Percentiles rank a stretch among this genome's conserved stretches.
phyloP scores from a whole-genome alignment of 2,329 filamentous ascomycete genomes.

The Xylaria sp. region DNA sequence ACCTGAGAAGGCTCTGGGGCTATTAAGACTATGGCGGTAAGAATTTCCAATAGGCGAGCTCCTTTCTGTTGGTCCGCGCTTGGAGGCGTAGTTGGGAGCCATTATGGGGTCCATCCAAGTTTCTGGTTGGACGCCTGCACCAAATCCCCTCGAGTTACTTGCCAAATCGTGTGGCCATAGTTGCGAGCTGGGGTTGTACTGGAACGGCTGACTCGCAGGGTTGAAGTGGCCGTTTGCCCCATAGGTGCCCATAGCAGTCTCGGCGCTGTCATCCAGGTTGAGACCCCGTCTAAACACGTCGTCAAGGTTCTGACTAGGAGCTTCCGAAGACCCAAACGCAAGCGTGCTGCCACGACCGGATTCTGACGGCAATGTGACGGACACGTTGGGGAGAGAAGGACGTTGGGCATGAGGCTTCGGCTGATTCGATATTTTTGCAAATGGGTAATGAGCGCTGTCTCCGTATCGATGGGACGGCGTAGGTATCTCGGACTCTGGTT shows the following conservation, averaged over 20 bases:
- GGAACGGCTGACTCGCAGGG: slow-evolving; percentile 42
- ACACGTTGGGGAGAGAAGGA: slow-evolving; percentile 25
- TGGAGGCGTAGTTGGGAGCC: slow-evolving; percentile 29
- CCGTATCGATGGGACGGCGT: slow-evolving; percentile 21
- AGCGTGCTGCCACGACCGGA: slow-evolving; percentile 18
- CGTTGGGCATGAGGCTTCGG: slow-evolving; percentile 24
- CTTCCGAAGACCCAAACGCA: slow-evolving; percentile 33
- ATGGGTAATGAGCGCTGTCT: slow-evolving; percentile 21
- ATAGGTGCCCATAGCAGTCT: slow-evolving; percentile 20
- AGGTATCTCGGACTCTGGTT: slow-evolving; percentile 23
- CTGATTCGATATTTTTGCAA: slow-evolving; percentile 19
- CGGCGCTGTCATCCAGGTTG: slow-evolving; percentile 38
- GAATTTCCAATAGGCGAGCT: slow-evolving; percentile 40
- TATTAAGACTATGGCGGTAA: slow-evolving; percentile 37
- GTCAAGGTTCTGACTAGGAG: slow-evolving; percentile 42
- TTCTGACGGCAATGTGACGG: slow-evolving; percentile 25
- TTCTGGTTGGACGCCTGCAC: slow-evolving; percentile 37
- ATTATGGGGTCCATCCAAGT: slow-evolving; percentile 37
- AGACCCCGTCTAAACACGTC: slow-evolving; percentile 40
- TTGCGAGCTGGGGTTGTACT: slow-evolving; percentile 51
- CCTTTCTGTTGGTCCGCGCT: slow-evolving; percentile 45
- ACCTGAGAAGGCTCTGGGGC: slow-evolving; percentile 35
- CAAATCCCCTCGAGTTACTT: slow-evolving; percentile 19
- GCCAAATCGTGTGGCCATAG: slow-evolving; percentile 46
- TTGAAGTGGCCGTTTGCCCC: slow-evolving; percentile 27